Conservation (phyloP, 768 basidiomycete species). For the Lentinula guzmanii region DNA sequence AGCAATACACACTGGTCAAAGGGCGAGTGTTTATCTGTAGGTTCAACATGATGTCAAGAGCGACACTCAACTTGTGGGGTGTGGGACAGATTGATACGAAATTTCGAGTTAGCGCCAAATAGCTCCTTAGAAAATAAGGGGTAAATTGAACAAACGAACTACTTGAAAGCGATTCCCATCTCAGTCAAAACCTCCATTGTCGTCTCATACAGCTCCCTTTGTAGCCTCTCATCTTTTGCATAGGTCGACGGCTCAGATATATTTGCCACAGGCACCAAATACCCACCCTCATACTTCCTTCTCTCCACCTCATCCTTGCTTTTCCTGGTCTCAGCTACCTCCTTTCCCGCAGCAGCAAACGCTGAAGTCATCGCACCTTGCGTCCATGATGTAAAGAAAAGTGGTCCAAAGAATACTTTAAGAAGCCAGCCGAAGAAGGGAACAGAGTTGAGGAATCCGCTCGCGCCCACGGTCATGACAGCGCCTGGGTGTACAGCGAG, state of each 20-base stretch:
- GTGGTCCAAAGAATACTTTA: constrained; percentile 12
- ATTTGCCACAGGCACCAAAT: constrained; percentile 20
- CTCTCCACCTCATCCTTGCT: no score
- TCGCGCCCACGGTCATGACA: constrained; percentile 17
- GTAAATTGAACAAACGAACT: no score
- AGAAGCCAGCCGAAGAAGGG: constrained; percentile 14
- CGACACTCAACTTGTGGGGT: no score
- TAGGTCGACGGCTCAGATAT: constrained; percentile 10
- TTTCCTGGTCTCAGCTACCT: constrained; percentile 9
- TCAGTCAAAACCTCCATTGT: constrained; percentile 20
- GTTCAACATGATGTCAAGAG: no score
- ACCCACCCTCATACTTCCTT: constrained; percentile 11
- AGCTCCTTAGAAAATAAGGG: no score
- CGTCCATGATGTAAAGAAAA: constrained; percentile 12
- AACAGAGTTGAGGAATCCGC: background rate
- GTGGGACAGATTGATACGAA: no score
- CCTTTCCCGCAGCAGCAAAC: constrained; percentile 23
- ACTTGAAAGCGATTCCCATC: background rate
- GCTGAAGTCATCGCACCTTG: constrained; percentile 19
- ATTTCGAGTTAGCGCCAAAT: no score
- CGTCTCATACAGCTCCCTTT: constrained; percentile 21
- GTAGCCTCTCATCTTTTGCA: constrained; percentile 16
- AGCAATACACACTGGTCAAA: no score
- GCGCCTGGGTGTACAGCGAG: constrained; percentile 22
- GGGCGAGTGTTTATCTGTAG: no score